A percentile compares a stretch with the other conserved stretches of the same genome.
Evolutionary conservation across 1,139 yeast genomes (phyloP).

Genomic region (Pichia sp.): DNA sequence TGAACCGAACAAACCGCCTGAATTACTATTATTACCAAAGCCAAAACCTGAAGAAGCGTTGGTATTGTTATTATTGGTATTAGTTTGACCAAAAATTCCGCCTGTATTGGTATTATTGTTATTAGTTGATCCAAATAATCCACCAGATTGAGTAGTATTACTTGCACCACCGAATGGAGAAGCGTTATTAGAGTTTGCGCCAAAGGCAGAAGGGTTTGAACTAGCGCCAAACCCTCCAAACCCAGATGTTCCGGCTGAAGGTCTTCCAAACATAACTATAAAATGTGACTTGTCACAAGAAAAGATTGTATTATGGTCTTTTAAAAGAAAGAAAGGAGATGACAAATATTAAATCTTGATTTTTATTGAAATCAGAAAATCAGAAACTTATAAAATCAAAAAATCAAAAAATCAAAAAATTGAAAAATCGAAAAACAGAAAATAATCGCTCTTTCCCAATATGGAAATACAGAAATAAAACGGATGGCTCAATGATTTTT

Average conservation of each 20-base stretch:
- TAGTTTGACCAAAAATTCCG: constrained; percentile 6
- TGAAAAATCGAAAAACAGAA: too few species aligned
- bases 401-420: too few species aligned
- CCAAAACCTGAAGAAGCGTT: neutral
- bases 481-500: too few species aligned
- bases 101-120: constrained; percentile 18
- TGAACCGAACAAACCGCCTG: constrained; percentile 19
- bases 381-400: too few species aligned
- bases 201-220: constrained; percentile 16
- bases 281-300: neutral
- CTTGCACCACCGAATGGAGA: constrained; percentile 16
- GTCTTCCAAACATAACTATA: constrained; percentile 40
- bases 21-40: too few species aligned
- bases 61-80: too few species aligned
- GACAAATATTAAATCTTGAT: too few species aligned
- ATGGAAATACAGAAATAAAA: too few species aligned
- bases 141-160: constrained; percentile 22
- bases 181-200: constrained; percentile 10
- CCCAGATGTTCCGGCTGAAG: constrained; percentile 40
- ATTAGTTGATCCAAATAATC: constrained; percentile 29
- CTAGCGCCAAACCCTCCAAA: constrained; percentile 55
- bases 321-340: too few species aligned
- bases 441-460: too few species aligned
- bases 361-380: too few species aligned
- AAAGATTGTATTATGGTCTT: too few species aligned